These are phyloP conservation scores for Russula vinacea DNA, from an alignment of 768 basidiomycete genomes.

Conservation along the genomic window DNA sequence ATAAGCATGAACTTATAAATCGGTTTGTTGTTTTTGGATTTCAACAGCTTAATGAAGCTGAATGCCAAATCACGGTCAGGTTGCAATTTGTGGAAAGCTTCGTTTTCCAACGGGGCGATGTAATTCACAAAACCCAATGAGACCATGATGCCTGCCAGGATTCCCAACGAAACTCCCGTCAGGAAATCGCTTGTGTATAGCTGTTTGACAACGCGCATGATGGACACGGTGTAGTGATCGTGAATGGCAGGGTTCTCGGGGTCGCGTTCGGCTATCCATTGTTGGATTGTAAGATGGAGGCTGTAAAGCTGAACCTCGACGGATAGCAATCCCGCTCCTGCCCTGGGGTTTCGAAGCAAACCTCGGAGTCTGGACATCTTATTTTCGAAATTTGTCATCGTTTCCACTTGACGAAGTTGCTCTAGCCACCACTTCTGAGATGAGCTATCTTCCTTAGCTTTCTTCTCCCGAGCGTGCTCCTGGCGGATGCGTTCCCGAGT, in stretches of 20 bases:
- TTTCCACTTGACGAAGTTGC: constrained; percentile 43
- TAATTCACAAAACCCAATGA: constrained; percentile 50
- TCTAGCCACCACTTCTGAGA: constrained; percentile 49
- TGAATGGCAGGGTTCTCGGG: constrained; percentile 40
- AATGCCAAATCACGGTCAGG: constrained; percentile 42
- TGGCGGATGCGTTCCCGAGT: constrained; percentile 44
- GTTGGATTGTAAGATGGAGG: constrained; percentile 49
- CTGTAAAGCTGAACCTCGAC: constrained; percentile 52
- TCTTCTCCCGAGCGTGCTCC: constrained; percentile 43
- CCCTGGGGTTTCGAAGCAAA: constrained; percentile 47
- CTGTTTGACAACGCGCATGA: constrained; percentile 51
- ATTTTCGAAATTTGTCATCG: constrained; percentile 35
- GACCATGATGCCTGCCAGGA: constrained; percentile 42
- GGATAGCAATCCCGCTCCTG: constrained; percentile 43
- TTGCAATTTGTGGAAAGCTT: constrained; percentile 26
- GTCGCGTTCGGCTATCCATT: constrained; percentile 51
- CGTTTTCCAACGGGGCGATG: constrained; percentile 31
- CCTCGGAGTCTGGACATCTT: constrained; percentile 39
- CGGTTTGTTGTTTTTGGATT: constrained; percentile 42
- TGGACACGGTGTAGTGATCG: constrained; percentile 46
- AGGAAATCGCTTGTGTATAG: constrained; percentile 41
- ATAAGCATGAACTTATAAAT: constrained; percentile 54
- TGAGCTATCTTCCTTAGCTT: constrained; percentile 36
- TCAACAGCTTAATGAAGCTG: constrained; percentile 54
- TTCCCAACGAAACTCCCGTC: constrained; percentile 37